Percentiles rank a stretch among this genome's conserved stretches.
These are phyloP conservation scores for Scheffersomyces lignicola DNA, from an alignment of 1,139 yeast genomes.

Conservation along the genomic window DNA sequence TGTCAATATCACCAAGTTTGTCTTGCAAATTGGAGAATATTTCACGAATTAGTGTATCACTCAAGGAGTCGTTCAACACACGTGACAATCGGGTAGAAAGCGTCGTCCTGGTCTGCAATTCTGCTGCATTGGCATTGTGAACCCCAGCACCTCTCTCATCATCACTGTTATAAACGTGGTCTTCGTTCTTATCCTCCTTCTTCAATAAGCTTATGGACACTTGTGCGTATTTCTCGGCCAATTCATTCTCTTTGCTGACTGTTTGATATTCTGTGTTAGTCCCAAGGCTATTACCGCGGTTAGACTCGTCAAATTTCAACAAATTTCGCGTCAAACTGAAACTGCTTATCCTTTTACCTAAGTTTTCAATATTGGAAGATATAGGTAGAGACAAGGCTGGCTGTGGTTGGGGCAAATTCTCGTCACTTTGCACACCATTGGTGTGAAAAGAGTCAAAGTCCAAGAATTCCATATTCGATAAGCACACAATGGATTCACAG, in stretches of 20 bases:
- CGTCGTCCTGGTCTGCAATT: constrained; percentile 11
- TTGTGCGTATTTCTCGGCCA: constrained; percentile 43
- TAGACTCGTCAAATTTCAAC: constrained; percentile 19
- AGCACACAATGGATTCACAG: too few relatives aligned
- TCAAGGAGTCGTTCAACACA: constrained; percentile 48
- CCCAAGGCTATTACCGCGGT: not conserved
- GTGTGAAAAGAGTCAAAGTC: constrained; percentile 39
- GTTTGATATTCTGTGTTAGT: constrained; percentile 7
- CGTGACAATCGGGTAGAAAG: constrained; percentile 51
- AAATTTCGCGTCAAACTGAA: constrained; percentile 33
- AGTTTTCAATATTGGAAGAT: constrained; percentile 38
- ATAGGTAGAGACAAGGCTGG: constrained; percentile 48
- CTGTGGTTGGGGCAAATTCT: constrained; percentile 42
- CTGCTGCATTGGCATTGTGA: not conserved
- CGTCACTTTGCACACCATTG: constrained; percentile 14
- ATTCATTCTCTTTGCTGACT: constrained; percentile 14
- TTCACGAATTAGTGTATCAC: constrained; percentile 50
- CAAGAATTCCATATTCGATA: constrained; percentile 52
- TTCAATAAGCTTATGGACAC: constrained; percentile 25
- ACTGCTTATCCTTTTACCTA: constrained; percentile 36
- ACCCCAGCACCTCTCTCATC: constrained; percentile 5
- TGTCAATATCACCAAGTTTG: constrained; percentile 23
- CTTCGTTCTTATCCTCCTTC: constrained; percentile 9
- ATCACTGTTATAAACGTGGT: not conserved
- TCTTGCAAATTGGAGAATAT: constrained; percentile 50